Evolutionary conservation across 2,329 filamentous ascomycete genomes (phyloP), one percentile per base, ranked within the genome.

Genomic region (Paracamarosporium sp.): DNA sequence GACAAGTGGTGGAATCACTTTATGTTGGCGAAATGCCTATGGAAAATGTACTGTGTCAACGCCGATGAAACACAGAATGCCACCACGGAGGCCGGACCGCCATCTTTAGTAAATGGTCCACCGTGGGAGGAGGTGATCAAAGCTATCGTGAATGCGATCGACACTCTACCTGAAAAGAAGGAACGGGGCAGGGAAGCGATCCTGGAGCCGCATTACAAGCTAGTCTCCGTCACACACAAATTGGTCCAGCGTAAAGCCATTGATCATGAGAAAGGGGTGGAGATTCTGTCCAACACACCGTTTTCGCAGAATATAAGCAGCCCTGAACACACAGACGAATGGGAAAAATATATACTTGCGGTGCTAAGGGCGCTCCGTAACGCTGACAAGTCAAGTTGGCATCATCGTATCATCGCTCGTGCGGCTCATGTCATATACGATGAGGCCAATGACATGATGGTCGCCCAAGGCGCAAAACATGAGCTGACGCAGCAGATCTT

Each of bases 331-430:
- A 48, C 81, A 73, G 77, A 83, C 60, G 77, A 82, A 8, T 88
- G 85, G 79, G 84, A 86, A 46, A 68, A 79, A 1, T 91, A 91
- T 65, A 85, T 90, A 41, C 75, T 89, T 13, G 86, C 77, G 83
- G 85, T 88, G 0, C 74, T 89, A 47, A 85, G 84, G 65, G 81
- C 80, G 30, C 75, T 90, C 52, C 83, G 85, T 53, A 78, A 78
- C 33, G 92, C 92, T 59, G 93, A 97, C 77, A 96, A 96, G 80
- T 90, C 91, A 0, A 94, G 95, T 68, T 97, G 93, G 93, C 93
- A 97, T 71, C 93, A 97, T 74, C 90, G 93, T 20, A 93, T 97
- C 79, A 91, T 92, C 52, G 88, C 90, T 70, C 88, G 93, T 24
- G 88, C 85, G 61, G 88, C 87, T 5, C 83, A 84, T 62, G 81